These are phyloP conservation scores for Pleurotus ostreatus DNA, from an alignment of 768 basidiomycete genomes.

Conservation along the genomic window DNA sequence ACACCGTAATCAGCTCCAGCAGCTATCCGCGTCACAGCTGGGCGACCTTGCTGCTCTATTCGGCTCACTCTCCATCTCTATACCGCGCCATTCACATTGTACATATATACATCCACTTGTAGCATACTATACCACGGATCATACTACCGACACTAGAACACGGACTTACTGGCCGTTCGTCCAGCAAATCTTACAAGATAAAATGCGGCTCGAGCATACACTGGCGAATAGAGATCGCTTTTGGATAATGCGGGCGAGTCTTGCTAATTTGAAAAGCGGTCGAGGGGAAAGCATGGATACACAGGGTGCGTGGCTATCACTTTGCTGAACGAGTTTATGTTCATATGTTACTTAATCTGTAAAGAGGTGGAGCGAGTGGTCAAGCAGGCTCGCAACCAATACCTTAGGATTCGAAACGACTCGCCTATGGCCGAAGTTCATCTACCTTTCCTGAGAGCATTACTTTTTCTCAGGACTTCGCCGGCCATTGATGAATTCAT, in stretches of 20 bases:
- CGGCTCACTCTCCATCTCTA: constrained; percentile 41
- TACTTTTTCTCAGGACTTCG: constrained; percentile 25
- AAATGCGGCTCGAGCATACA: constrained; percentile 27
- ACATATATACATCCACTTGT: constrained; percentile 28
- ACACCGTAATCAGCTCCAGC: constrained; percentile 25
- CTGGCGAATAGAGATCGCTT: constrained; percentile 42
- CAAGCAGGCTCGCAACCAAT: constrained; percentile 33
- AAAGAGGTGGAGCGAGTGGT: constrained; percentile 2
- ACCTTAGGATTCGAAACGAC: constrained; percentile 32
- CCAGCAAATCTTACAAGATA: constrained; percentile 39
- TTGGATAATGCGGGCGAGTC: constrained; percentile 54
- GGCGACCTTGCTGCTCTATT: constrained; percentile 43
- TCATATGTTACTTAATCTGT: not conserved
- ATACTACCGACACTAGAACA: constrained; percentile 10
- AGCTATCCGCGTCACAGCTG: constrained; percentile 31
- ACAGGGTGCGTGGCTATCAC: not conserved
- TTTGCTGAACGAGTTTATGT: not conserved
- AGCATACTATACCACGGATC: constrained; percentile 16
- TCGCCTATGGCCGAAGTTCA: constrained; percentile 40
- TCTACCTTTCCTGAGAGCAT: constrained; percentile 38
- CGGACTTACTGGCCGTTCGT: constrained; percentile 47
- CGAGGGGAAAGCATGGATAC: not conserved
- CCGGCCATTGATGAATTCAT: constrained; percentile 28
- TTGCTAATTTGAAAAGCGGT: constrained; percentile 19
- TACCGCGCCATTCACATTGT: constrained; percentile 11